Percentiles rank a stretch among this genome's conserved stretches.
Evolutionary conservation across 257 asterid species (phyloP).

Genomic region (Mentha longifolia): DNA sequence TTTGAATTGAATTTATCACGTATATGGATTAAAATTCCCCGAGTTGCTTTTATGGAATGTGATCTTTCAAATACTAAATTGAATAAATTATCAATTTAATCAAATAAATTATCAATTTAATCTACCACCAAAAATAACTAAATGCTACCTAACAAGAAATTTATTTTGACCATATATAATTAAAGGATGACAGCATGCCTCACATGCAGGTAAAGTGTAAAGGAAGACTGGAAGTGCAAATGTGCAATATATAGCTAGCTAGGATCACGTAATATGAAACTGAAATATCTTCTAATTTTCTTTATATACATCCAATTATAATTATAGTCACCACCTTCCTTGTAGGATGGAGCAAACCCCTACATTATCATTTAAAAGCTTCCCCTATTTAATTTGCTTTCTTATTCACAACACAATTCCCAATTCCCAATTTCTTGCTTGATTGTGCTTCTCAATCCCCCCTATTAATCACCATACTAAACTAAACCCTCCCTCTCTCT

Average conservation of each 20-base stretch:
- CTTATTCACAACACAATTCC: slow-evolving; percentile 5
- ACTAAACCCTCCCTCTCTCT: slow-evolving; percentile 13
- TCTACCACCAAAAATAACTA: too few relatives aligned
- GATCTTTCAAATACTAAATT: too few relatives aligned
- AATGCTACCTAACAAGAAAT: not conserved
- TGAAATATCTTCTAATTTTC: not conserved
- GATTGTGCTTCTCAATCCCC: not conserved
- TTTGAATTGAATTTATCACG: too few relatives aligned
- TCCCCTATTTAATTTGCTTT: not conserved
- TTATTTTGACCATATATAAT: not conserved
- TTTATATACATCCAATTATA: not conserved
- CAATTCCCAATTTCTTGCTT: not conserved
- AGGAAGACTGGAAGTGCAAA: not conserved
- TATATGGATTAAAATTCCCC: too few relatives aligned
- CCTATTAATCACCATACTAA: slow-evolving; percentile 1
- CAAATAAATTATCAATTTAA: too few relatives aligned
- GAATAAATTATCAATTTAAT: too few relatives aligned
- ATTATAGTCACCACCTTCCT: not conserved
- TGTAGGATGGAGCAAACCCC: not conserved
- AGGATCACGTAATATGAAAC: not conserved
- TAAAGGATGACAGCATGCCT: not conserved
- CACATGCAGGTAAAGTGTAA: not conserved
- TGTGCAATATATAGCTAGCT: not conserved
- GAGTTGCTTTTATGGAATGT: too few relatives aligned
- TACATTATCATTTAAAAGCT: not conserved